Percentiles rank a stretch among this genome's conserved stretches.
phyloP scores from a whole-genome alignment of 345 rosid species.

The Psidium friedrichsthalianum region DNA sequence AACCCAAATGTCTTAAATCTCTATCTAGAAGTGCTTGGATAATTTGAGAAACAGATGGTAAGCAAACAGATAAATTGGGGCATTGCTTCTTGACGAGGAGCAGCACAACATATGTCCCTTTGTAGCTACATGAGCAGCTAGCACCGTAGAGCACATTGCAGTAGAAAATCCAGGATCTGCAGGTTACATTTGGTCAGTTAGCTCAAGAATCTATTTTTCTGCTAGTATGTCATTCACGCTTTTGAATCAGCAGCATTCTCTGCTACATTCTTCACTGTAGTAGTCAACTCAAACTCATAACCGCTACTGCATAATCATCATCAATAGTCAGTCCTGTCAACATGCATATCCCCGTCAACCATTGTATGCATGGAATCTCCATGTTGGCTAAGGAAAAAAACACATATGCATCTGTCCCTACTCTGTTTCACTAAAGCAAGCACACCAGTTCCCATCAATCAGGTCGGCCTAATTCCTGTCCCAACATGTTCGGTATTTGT shows the following conservation, averaged over 20 bases:
- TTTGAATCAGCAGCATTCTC: not conserved
- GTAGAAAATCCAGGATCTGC: not conserved
- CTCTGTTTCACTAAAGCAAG: not conserved
- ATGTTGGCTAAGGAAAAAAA: not conserved
- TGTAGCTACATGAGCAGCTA: not conserved
- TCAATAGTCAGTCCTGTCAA: not conserved
- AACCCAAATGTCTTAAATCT: not conserved
- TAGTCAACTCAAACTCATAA: not conserved
- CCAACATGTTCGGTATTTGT: not conserved
- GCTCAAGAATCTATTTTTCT: not conserved
- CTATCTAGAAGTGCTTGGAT: not conserved
- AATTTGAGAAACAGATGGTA: not conserved
- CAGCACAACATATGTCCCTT: not conserved
- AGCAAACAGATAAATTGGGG: not conserved
- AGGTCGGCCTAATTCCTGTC: not conserved
- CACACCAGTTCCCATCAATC: not conserved
- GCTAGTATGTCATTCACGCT: not conserved
- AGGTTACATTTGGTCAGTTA: not conserved
- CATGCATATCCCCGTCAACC: not conserved
- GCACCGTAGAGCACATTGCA: not conserved
- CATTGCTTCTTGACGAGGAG: not conserved
- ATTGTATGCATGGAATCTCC: not conserved
- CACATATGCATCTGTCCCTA: not conserved
- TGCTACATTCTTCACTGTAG: not conserved
- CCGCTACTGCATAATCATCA: not conserved